A percentile compares a stretch with the other conserved stretches of the same genome.
Conservation (phyloP, 2,329 filamentous ascomycete genomes). For the Fusarium sp. region DNA sequence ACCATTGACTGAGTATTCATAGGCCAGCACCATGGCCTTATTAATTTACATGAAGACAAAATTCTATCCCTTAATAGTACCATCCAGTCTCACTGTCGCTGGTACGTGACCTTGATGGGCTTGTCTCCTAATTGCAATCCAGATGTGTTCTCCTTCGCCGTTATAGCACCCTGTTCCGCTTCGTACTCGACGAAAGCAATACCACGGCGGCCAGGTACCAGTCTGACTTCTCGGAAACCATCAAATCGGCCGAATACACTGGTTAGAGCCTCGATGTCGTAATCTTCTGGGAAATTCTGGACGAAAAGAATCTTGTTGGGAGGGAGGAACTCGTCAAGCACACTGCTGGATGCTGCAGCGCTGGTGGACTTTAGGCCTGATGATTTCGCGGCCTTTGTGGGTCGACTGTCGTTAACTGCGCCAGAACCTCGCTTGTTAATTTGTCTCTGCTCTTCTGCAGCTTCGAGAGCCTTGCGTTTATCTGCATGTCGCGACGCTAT, state of each 20-base stretch:
- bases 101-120: conserved; percentile 94
- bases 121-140: conserved; percentile 83
- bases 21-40: too few species aligned
- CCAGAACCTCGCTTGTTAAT: conserved; percentile 75
- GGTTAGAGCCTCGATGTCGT: conserved; percentile 82
- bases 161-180: conserved; percentile 87
- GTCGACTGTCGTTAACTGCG: conserved; percentile 64
- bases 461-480: conserved; percentile 84
- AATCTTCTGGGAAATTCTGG: conserved; percentile 90
- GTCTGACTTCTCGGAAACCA: conserved; percentile 91
- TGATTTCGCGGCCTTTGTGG: conserved; percentile 72
- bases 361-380: conserved; percentile 81
- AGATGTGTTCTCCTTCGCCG: conserved; percentile 91
- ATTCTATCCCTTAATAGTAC: not conserved
- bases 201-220: conserved; percentile 86
- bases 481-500: conserved; percentile 55
- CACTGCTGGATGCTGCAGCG: conserved; percentile 74
- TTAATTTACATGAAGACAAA: not conserved
- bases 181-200: conserved; percentile 99
- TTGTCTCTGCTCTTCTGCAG: conserved; percentile 81
- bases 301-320: conserved; percentile 98
- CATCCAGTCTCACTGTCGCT: conserved; percentile 75
- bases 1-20: not conserved
- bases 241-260: conserved; percentile 89
- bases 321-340: conserved; percentile 97